Percentiles rank a stretch among this genome's conserved stretches.
These are phyloP conservation scores for Lantana camara DNA, from an alignment of 257 asterid species.

Conservation along the genomic window DNA sequence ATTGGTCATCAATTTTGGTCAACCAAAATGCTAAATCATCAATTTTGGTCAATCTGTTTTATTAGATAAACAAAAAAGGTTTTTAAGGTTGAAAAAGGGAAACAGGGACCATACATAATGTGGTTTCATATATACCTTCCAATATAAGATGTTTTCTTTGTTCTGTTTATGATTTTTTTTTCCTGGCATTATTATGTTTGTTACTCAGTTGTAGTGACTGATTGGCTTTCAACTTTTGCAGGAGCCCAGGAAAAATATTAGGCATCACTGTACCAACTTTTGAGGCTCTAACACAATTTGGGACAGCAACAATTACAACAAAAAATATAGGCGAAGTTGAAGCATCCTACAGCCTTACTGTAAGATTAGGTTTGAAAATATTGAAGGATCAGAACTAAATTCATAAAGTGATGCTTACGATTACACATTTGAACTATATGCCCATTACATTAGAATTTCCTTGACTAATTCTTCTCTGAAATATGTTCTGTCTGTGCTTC, in stretches of 20 bases:
- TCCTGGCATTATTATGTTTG: not conserved
- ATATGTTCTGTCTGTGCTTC: too few relatives aligned
- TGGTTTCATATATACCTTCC: not conserved
- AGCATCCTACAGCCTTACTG: slow-evolving; percentile 99
- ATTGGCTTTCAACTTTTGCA: slow-evolving; percentile 30
- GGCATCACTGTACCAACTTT: slow-evolving; percentile 78
- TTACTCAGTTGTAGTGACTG: slow-evolving; percentile 11
- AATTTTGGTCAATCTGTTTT: not conserved
- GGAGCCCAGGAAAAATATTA: slow-evolving; percentile 93
- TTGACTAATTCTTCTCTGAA: not conserved
- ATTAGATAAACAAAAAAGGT: not conserved
- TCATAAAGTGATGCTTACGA: not conserved
- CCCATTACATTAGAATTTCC: slow-evolving; percentile 3
- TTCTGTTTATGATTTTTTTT: not conserved
- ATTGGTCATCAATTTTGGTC: slow-evolving; percentile 6
- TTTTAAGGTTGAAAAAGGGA: too few relatives aligned
- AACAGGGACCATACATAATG: not conserved
- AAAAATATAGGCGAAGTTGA: slow-evolving; percentile 86
- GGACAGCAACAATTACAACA: slow-evolving; percentile 85
- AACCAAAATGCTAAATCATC: too few relatives aligned
- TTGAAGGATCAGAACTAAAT: not conserved
- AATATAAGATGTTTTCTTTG: too few relatives aligned
- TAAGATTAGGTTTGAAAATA: slow-evolving; percentile 33
- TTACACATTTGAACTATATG: not conserved
- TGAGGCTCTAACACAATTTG: slow-evolving; percentile 92